phyloP scores from a whole-genome alignment of 768 basidiomycete species.

The Artomyces pyxidatus region DNA sequence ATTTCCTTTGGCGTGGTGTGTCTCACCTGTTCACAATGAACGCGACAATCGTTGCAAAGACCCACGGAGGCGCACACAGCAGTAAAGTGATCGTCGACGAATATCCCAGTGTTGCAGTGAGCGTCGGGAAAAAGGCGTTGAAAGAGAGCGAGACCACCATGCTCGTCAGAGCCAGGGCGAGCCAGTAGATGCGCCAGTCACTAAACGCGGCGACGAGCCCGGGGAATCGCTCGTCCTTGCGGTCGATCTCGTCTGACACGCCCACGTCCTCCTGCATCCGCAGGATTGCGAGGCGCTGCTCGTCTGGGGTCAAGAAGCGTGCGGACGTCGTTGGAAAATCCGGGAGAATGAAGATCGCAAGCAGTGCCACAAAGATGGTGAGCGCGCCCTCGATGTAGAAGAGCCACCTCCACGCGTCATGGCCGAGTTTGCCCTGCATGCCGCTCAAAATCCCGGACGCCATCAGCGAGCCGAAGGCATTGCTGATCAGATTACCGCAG shows the following conservation, averaged over 20 bases:
- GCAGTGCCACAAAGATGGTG: constrained; percentile 44
- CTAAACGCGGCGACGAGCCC: constrained; percentile 53
- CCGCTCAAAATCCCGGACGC: constrained; percentile 66
- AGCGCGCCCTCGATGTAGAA: constrained; percentile 62
- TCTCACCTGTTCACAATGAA: constrained; percentile 43
- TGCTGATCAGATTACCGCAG: constrained; percentile 69
- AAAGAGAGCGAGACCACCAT: constrained; percentile 62
- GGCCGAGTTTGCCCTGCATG: constrained; percentile 64
- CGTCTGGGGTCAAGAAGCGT: constrained; percentile 52
- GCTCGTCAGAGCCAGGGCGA: constrained; percentile 54
- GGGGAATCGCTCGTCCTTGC: constrained; percentile 23
- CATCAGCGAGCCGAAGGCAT: constrained; percentile 75
- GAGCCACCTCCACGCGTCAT: constrained; percentile 75
- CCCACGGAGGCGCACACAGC: constrained; percentile 75
- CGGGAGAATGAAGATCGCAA: constrained; percentile 59
- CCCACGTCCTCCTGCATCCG: constrained; percentile 62
- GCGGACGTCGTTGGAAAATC: constrained; percentile 59
- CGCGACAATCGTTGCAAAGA: constrained; percentile 49
- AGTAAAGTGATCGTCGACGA: constrained; percentile 56
- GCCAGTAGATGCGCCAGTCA: constrained; percentile 84
- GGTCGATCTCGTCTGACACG: constrained; percentile 35
- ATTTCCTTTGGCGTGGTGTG: too few relatives aligned
- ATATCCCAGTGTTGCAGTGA: constrained; percentile 66
- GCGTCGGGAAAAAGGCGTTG: constrained; percentile 75
- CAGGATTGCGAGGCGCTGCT: constrained; percentile 45